Percentiles rank a stretch among this genome's conserved stretches.
Conservation (phyloP, 2,329 filamentous ascomycete genomes). For the Akanthomyces dipterigenus region DNA sequence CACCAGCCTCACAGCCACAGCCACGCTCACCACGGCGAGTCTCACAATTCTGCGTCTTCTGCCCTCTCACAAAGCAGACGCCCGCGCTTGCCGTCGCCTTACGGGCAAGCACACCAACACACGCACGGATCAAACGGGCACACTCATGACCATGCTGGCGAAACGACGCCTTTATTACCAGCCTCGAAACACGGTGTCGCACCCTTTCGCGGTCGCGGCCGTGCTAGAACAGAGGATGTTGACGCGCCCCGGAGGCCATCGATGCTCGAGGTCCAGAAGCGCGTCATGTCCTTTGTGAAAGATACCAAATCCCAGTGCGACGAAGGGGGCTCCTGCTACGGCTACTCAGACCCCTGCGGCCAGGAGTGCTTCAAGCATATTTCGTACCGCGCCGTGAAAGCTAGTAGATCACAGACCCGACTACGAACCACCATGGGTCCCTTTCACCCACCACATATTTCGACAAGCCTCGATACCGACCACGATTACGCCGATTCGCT, state of each 20-base stretch:
- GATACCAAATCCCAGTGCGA: conserved; percentile 59
- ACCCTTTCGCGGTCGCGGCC: conserved; percentile 14
- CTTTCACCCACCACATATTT: conserved; percentile 21
- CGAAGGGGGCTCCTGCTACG: conserved; percentile 53
- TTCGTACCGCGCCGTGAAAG: conserved; percentile 26
- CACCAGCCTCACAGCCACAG: conserved; percentile 1
- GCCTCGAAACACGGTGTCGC: conserved; percentile 21
- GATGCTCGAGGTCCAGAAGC: conserved; percentile 46
- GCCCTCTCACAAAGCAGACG: conserved; percentile 16
- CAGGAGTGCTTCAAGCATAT: conserved; percentile 60
- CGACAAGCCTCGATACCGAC: conserved; percentile 22
- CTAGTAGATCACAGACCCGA: conserved; percentile 29
- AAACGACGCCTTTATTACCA: conserved; percentile 45
- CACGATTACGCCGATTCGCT: conserved; percentile 21
- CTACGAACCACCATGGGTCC: conserved; percentile 37
- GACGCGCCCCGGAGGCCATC: conserved; percentile 41
- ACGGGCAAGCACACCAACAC: conserved; percentile 13
- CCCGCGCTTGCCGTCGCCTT: conserved; percentile 23
- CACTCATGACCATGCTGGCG: conserved; percentile 21
- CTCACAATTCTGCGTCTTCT: neutral
- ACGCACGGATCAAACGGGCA: conserved; percentile 19
- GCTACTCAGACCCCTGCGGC: conserved; percentile 59
- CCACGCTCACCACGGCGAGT: neutral
- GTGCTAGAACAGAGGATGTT: conserved; percentile 22
- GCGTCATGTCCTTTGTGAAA: conserved; percentile 58